Evolutionary conservation across 1,284 basidiomycete genomes (phyloP), one percentile per base, ranked within the genome.

Genomic region (Agaricales sp.): DNA sequence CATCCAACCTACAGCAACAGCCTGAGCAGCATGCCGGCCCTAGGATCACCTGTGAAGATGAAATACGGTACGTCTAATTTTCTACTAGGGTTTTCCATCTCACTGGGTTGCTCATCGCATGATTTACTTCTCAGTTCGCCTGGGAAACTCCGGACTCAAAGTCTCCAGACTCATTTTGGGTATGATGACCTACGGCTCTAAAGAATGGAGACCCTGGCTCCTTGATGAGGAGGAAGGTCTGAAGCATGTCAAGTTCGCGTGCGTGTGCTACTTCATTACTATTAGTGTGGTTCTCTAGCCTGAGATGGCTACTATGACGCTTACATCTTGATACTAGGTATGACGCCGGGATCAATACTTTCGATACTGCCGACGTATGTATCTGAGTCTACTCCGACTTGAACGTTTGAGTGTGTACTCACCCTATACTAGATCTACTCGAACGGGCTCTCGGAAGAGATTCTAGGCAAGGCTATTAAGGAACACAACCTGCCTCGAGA

Each of bases 391-490:
- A 11, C 49, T 22, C 19, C 41, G 16, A n/a, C 13, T 35, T 43
- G 11, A 11, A 8, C 8, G 18, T 19, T 11, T 21, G 54, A 4
- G 47, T 30, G 3, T 20, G 8, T 35, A 11, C n/a, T 11, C n/a
- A 35, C 30, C 30, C 30, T 11, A 35, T 35, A n/a, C 3, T 47
- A 77, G 75, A 65, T 70, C 2, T 90, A 90, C 59, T 81, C 78
- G 1, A 79, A 82, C 55, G 87, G 87, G 3, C 63, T 71, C n/a
- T 83, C 79, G 1, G 90, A 92, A 62, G 60, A 75, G 22, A 77
- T 88, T 53, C 71, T 92, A 30, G 88, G 90, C 3, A 83, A 84
- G 55, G 89, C 86, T 1, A 83, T 93, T 65, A 86, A 83, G 57
- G 58, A 82, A 54, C 71, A 78, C 53, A 65, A 81, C 22, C 70